Percentiles rank a stretch among this genome's conserved stretches.
Conservation (phyloP, 2,329 filamentous ascomycete genomes). For the Beauveria sp. region DNA sequence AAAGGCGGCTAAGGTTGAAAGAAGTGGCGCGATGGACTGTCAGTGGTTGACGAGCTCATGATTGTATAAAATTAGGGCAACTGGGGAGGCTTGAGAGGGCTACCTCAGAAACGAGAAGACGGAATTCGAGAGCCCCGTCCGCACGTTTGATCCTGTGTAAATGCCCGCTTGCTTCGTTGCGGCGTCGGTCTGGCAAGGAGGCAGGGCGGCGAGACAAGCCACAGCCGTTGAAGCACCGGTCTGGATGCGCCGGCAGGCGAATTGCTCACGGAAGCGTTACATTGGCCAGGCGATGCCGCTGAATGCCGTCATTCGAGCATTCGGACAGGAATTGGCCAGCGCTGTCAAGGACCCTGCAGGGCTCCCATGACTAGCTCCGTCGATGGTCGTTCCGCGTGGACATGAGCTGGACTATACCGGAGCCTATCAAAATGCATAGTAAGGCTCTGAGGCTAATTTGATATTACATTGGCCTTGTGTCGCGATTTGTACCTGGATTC, state of each 20-base stretch:
- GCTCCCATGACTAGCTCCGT: constrained; percentile 7
- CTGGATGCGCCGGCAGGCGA: constrained; percentile 10
- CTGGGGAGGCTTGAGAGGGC: not conserved
- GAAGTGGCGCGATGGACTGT: constrained; percentile 30
- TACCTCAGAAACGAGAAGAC: not conserved
- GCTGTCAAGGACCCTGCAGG: not conserved
- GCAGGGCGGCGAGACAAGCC: constrained; percentile 8
- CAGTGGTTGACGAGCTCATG: constrained; percentile 30
- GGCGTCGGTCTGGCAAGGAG: not conserved
- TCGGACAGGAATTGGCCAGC: constrained; percentile 4
- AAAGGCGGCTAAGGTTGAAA: constrained; percentile 34
- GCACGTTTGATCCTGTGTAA: not conserved
- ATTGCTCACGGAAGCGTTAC: not conserved
- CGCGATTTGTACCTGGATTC: not conserved
- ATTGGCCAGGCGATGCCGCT: not conserved
- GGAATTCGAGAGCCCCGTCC: not conserved
- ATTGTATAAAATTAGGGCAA: constrained; percentile 37
- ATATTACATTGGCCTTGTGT: constrained; percentile 1
- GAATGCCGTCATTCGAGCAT: constrained; percentile 7
- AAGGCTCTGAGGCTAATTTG: not conserved
- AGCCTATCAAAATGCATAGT: constrained; percentile 2
- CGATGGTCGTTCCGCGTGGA: constrained; percentile 2
- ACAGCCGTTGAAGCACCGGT: constrained; percentile 3
- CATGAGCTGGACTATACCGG: constrained; percentile 2
- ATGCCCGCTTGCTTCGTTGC: not conserved